A percentile compares a stretch with the other conserved stretches of the same genome.
Conservation (phyloP, 495 filamentous ascomycete genomes). For the Aspergillus avenaceus region DNA sequence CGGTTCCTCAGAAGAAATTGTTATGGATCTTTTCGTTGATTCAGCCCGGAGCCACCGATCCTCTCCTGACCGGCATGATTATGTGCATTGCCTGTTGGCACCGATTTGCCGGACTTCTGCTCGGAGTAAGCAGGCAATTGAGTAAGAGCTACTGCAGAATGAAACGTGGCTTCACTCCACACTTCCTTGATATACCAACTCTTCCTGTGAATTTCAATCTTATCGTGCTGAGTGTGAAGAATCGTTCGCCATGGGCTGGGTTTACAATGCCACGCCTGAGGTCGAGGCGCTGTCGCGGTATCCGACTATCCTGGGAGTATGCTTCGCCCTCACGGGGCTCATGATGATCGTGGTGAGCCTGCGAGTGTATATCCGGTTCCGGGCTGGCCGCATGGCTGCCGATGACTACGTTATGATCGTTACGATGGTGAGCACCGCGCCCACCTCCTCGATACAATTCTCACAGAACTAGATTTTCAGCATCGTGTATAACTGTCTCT, state of each 20-base stretch:
- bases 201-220: too few species aligned
- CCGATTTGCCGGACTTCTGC: too few species aligned
- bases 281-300: slow-evolving; percentile 38
- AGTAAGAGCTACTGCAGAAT: too few species aligned
- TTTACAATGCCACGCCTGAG: slow-evolving; percentile 38
- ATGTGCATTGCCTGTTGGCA: too few species aligned
- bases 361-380: slow-evolving; percentile 30
- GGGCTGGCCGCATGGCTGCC: slow-evolving; percentile 33
- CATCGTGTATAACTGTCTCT: slow-evolving; percentile 46
- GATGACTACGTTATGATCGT: slow-evolving; percentile 47
- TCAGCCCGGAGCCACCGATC: too few species aligned
- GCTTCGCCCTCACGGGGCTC: slow-evolving; percentile 35
- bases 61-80: too few species aligned
- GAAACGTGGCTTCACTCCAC: too few species aligned
- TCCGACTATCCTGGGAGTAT: slow-evolving; percentile 39
- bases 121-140: too few species aligned
- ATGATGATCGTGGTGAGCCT: slow-evolving; percentile 34
- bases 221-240: too few species aligned
- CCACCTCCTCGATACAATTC: background rate
- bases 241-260: slow-evolving; percentile 36
- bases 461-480: slow-evolving; percentile 28
- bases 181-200: too few species aligned
- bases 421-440: slow-evolving; percentile 29
- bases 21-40: too few species aligned
- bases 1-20: too few species aligned